Percentiles rank a stretch among this genome's conserved stretches.
Conservation (phyloP, 495 filamentous ascomycete species). For the Xylaria nigripes region DNA sequence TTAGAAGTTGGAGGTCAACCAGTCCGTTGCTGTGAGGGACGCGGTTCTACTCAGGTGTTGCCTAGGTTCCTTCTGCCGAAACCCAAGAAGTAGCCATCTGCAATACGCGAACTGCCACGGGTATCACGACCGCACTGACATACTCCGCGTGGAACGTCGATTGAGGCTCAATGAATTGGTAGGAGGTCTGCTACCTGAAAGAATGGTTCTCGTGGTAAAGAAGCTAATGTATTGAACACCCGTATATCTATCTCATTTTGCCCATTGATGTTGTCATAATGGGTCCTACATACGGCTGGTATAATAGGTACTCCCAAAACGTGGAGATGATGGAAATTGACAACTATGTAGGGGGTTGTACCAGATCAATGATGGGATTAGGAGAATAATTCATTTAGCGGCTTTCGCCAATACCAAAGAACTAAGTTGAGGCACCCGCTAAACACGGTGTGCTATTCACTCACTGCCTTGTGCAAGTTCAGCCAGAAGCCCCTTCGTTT, state of each 20-base stretch:
- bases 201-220: neutral
- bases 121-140: too few species aligned
- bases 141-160: too few species aligned
- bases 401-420: neutral
- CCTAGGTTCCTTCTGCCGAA: too few species aligned
- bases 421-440: neutral
- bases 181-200: neutral
- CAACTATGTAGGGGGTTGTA: neutral
- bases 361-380: neutral
- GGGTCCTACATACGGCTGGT: neutral
- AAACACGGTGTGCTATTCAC: neutral
- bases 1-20: too few species aligned
- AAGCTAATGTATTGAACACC: neutral
- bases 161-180: too few species aligned
- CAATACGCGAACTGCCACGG: too few species aligned
- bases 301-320: neutral
- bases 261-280: neutral
- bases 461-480: neutral
- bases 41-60: too few species aligned
- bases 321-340: neutral
- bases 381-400: neutral
- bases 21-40: too few species aligned
- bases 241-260: conserved; percentile 5
- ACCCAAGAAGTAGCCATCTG: too few species aligned
- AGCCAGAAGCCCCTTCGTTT: neutral